Evolutionary conservation across 2,329 filamentous ascomycete species (phyloP).

Genomic region (Fusarium haematococcum): DNA sequence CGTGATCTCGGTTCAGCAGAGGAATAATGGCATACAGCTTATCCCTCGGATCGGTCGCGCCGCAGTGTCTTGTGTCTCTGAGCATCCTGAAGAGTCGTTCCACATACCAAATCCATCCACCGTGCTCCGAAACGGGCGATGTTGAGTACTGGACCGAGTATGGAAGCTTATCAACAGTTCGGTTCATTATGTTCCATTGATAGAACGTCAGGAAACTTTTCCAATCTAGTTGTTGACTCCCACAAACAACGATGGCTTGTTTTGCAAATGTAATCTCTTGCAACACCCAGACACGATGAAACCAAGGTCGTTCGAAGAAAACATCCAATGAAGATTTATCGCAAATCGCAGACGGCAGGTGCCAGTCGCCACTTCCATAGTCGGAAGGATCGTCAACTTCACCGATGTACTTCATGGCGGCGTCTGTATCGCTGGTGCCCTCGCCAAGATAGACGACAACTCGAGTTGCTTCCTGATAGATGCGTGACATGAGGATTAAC

Average conservation of each 20-base stretch:
- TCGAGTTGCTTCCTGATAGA: neutral
- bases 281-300: neutral
- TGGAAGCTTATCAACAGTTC: neutral
- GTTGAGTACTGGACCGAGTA: neutral
- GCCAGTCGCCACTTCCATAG: neutral
- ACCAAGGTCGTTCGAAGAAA: neutral
- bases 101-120: neutral
- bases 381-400: neutral
- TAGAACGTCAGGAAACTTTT: neutral
- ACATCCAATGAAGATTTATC: neutral
- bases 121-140: neutral
- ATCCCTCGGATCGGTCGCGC: neutral
- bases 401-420: neutral
- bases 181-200: neutral
- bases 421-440: neutral
- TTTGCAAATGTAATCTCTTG: neutral
- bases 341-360: neutral
- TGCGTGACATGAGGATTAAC: neutral
- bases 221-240: neutral
- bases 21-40: conserved; percentile 1
- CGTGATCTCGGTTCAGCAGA: neutral
- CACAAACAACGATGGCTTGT: neutral
- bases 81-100: neutral
- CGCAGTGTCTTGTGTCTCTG: neutral
- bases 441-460: neutral